These are phyloP conservation scores for Perkinsus olseni DNA, from an alignment of 169 alveolate species.

Conservation along the genomic window DNA sequence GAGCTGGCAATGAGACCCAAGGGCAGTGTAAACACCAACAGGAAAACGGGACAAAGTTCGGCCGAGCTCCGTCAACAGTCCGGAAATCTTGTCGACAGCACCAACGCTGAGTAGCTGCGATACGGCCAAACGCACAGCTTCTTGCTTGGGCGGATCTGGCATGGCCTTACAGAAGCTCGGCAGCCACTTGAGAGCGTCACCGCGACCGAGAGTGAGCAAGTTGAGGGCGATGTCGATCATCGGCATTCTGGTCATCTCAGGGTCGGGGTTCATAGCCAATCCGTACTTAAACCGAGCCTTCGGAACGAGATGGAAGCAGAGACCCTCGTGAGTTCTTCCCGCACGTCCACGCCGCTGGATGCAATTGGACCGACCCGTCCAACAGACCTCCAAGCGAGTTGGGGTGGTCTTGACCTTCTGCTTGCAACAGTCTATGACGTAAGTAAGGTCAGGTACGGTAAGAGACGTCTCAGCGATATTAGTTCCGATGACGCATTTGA, in stretches of 20 bases:
- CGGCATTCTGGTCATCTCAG: neutral
- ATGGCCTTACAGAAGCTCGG: neutral
- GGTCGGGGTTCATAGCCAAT: neutral
- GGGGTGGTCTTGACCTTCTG: slow-evolving; percentile 50
- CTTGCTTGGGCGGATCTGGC: neutral
- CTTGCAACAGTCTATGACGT: slow-evolving; percentile 81
- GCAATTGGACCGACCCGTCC: slow-evolving; percentile 68
- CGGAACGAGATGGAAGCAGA: slow-evolving; percentile 71
- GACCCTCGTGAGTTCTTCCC: slow-evolving; percentile 84
- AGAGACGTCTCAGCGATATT: slow-evolving; percentile 87
- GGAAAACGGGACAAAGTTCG: neutral
- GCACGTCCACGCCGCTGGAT: slow-evolving; percentile 80
- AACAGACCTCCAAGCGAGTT: slow-evolving; percentile 67
- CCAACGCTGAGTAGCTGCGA: neutral
- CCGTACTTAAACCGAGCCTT: neutral
- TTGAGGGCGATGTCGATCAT: neutral
- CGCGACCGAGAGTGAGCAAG: neutral
- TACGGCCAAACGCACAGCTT: neutral
- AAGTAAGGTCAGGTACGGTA: slow-evolving; percentile 74
- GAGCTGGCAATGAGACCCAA: neutral
- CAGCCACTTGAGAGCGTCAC: neutral
- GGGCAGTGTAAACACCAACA: neutral
- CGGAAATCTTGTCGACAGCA: neutral
- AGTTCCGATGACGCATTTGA: slow-evolving; percentile 67
- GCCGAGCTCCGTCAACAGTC: neutral